These are phyloP conservation scores for Triadica sebifera DNA, from an alignment of 345 rosid genomes.

Conservation along the genomic window DNA sequence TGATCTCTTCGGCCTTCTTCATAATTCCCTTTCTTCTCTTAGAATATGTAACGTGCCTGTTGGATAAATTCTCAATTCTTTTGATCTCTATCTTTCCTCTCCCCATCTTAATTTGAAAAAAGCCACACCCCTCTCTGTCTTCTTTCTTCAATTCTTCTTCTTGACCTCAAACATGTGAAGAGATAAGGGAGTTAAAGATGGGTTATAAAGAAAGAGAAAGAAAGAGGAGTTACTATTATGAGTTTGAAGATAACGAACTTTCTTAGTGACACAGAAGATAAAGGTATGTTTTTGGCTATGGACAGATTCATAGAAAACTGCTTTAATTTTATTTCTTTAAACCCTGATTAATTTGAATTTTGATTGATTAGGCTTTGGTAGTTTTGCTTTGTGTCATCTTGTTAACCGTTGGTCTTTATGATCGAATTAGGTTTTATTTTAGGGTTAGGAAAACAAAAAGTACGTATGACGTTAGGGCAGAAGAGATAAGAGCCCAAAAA, in stretches of 20 bases:
- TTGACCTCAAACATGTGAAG: constrained; percentile 12
- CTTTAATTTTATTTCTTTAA: background rate
- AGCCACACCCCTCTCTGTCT: too few species aligned
- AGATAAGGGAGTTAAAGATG: constrained; percentile 8
- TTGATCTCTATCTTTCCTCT: constrained; percentile 82
- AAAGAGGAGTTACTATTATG: constrained; percentile 35
- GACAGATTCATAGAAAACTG: constrained; percentile 44
- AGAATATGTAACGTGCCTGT: constrained; percentile 73
- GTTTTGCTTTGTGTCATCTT: constrained; percentile 31
- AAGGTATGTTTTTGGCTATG: constrained; percentile 43
- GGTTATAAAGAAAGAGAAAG: too few species aligned
- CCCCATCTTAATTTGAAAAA: constrained; percentile 55
- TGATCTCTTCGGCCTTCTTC: constrained; percentile 77
- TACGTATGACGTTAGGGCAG: too few species aligned
- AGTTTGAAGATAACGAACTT: constrained; percentile 49
- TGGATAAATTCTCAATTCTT: constrained; percentile 72
- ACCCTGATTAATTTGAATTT: background rate
- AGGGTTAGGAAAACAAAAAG: too few species aligned
- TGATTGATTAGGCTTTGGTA: constrained; percentile 24
- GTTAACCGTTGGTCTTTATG: constrained; percentile 30
- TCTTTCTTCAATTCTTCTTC: background rate
- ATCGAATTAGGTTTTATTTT: background rate
- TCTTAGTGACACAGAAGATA: constrained; percentile 45
- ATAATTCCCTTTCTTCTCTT: constrained; percentile 73
- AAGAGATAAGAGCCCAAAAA: too few species aligned